Conservation (phyloP, 257 asterid genomes). For the Solanum arcanum region DNA sequence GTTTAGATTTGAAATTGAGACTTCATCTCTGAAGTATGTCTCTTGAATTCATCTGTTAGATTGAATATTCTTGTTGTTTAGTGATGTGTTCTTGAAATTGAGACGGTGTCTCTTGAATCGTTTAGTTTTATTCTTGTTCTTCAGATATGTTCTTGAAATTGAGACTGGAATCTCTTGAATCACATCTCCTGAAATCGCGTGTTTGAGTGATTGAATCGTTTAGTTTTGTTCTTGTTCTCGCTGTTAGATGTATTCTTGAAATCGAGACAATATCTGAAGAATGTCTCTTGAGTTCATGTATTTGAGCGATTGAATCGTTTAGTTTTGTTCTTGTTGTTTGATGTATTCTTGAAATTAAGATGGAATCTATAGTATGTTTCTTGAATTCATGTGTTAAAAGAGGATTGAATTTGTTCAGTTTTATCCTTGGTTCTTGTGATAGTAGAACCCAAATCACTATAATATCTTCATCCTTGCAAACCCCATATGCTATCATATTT, state of each 20-base stretch:
- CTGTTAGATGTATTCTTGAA: not conserved
- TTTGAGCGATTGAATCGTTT: not conserved
- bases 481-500: not conserved
- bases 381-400: not conserved
- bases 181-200: not conserved
- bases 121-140: not conserved
- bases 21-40: not conserved
- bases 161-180: not conserved
- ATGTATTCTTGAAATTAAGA: not conserved
- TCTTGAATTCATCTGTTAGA: not conserved
- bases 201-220: not conserved
- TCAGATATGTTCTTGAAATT: not conserved
- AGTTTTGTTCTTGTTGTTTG: not conserved
- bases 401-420: not conserved
- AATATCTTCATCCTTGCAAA: not conserved
- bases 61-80: not conserved
- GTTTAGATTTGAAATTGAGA: not conserved
- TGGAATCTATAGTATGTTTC: not conserved
- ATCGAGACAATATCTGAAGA: not conserved
- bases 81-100: no score
- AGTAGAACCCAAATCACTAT: not conserved
- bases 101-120: not conserved
- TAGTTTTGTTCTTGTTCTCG: not conserved
- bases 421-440: not conserved
- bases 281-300: not conserved